Conservation (phyloP, 2,329 filamentous ascomycete species). For the Biscogniauxia marginata region DNA sequence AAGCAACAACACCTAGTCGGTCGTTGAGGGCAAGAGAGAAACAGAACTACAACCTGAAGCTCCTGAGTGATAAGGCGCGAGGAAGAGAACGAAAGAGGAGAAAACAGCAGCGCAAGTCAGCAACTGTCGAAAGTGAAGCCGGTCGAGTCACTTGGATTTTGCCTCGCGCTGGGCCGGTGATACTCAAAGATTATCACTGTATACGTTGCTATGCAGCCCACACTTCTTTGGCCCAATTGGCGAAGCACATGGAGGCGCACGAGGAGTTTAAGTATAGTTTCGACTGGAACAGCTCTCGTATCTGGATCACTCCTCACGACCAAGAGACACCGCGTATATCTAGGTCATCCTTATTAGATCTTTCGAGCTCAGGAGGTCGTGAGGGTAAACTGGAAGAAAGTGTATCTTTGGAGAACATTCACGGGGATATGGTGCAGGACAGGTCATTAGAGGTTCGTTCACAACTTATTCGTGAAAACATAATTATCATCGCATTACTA, state of each 20-base stretch:
- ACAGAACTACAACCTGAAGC: slow-evolving; percentile 59
- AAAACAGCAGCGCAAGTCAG: slow-evolving; percentile 36
- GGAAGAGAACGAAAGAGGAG: slow-evolving; percentile 47
- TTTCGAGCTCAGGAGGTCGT: slow-evolving; percentile 23
- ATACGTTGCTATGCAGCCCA: slow-evolving; percentile 50
- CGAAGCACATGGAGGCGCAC: slow-evolving; percentile 49
- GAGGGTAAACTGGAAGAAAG: slow-evolving; percentile 27
- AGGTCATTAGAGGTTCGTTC: slow-evolving; percentile 21
- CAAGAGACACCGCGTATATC: slow-evolving; percentile 25
- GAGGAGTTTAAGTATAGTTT: slow-evolving; percentile 44
- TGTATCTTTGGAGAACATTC: slow-evolving; percentile 22
- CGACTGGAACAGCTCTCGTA: slow-evolving; percentile 26
- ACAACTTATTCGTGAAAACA: not conserved
- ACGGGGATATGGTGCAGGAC: slow-evolving; percentile 17
- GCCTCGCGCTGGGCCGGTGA: slow-evolving; percentile 43
- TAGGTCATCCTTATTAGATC: slow-evolving; percentile 20
- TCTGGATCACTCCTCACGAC: slow-evolving; percentile 27
- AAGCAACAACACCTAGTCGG: slow-evolving; percentile 51
- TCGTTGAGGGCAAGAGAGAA: slow-evolving; percentile 49
- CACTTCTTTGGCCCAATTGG: slow-evolving; percentile 46
- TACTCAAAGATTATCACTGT: slow-evolving; percentile 50
- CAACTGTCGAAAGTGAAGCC: slow-evolving; percentile 24
- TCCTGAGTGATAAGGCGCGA: slow-evolving; percentile 56
- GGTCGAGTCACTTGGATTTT: slow-evolving; percentile 46
- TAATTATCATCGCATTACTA: slow-evolving; percentile 8